Conservation (phyloP, 2,329 filamentous ascomycete genomes). For the Nigrospora sphaerica region DNA sequence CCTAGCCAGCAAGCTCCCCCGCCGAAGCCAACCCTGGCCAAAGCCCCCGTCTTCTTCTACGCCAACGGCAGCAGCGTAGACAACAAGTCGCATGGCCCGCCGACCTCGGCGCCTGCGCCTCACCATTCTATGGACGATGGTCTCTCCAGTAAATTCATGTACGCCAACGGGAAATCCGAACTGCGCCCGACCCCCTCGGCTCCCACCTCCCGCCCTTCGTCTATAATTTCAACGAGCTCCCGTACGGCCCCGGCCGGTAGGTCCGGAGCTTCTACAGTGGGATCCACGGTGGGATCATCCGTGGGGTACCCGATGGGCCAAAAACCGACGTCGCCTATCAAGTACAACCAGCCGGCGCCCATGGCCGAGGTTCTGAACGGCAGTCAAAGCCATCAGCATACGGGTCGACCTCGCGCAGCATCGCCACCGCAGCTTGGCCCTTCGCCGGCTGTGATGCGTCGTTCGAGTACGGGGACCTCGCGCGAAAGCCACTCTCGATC, state of each 20-base stretch:
- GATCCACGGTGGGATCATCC: slow-evolving; percentile 18
- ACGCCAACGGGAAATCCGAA: slow-evolving; percentile 60
- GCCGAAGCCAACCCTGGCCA: slow-evolving; percentile 23
- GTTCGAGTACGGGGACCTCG: slow-evolving; percentile 34
- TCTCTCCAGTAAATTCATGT: slow-evolving; percentile 61
- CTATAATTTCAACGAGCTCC: slow-evolving; percentile 37
- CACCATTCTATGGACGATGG: slow-evolving; percentile 27
- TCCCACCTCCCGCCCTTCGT: slow-evolving; percentile 33
- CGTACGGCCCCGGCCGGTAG: slow-evolving; percentile 30
- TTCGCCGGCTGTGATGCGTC: slow-evolving; percentile 26
- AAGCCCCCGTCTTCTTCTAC: slow-evolving; percentile 46
- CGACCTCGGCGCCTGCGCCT: slow-evolving; percentile 24
- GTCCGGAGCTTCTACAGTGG: slow-evolving; percentile 18
- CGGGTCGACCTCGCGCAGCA: slow-evolving; percentile 22
- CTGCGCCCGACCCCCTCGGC: slow-evolving; percentile 26
- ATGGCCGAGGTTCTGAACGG: slow-evolving; percentile 9
- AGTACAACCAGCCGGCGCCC: slow-evolving; percentile 21
- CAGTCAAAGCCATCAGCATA: slow-evolving; percentile 12
- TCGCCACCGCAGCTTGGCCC: slow-evolving; percentile 30
- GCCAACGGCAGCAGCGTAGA: slow-evolving; percentile 42
- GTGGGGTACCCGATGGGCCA: slow-evolving; percentile 19
- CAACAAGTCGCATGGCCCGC: slow-evolving; percentile 25
- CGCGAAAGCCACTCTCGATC: slow-evolving; percentile 32
- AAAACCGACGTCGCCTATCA: slow-evolving; percentile 46
- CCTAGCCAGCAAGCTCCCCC: slow-evolving; percentile 26